Evolutionary conservation across 2,329 filamentous ascomycete species (phyloP).

Genomic region (Curvularia eragrostidis): DNA sequence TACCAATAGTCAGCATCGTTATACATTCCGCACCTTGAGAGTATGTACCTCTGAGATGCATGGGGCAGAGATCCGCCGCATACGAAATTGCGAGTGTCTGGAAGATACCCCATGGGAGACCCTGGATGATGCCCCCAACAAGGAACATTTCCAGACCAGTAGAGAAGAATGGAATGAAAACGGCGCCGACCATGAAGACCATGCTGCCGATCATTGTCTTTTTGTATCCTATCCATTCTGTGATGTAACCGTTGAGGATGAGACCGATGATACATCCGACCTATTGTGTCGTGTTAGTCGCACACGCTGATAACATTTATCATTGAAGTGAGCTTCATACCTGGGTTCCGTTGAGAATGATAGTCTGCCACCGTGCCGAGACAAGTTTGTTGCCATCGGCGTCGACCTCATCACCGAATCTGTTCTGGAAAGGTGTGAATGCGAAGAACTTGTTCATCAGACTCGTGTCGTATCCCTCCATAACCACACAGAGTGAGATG

Average conservation of each 20-base stretch:
- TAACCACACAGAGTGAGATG: conserved; percentile 84
- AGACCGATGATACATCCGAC: conserved; percentile 53
- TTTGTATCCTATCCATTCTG: conserved; percentile 51
- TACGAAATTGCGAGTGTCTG: conserved; percentile 41
- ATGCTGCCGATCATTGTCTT: conserved; percentile 37
- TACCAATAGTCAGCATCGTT: neutral
- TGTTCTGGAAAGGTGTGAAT: conserved; percentile 51
- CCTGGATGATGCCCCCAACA: conserved; percentile 61
- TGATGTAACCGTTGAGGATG: conserved; percentile 53
- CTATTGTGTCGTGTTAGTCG: conserved; percentile 25
- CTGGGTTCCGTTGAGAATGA: conserved; percentile 52
- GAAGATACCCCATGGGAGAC: conserved; percentile 54
- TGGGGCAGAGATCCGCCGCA: conserved; percentile 65
- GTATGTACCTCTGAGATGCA: conserved; percentile 63
- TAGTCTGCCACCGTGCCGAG: conserved; percentile 53
- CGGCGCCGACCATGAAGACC: conserved; percentile 30
- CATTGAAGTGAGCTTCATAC: conserved; percentile 25
- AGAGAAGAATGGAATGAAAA: conserved; percentile 40
- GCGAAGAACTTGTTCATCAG: conserved; percentile 78
- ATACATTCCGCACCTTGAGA: too few species aligned
- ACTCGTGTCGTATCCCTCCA: conserved; percentile 86
- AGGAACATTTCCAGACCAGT: conserved; percentile 61
- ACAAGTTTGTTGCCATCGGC: conserved; percentile 48
- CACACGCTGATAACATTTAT: neutral
- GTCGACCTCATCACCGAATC: conserved; percentile 47